Conservation (phyloP, 1,284 basidiomycete genomes). For the Paramarasmius palmivorus region DNA sequence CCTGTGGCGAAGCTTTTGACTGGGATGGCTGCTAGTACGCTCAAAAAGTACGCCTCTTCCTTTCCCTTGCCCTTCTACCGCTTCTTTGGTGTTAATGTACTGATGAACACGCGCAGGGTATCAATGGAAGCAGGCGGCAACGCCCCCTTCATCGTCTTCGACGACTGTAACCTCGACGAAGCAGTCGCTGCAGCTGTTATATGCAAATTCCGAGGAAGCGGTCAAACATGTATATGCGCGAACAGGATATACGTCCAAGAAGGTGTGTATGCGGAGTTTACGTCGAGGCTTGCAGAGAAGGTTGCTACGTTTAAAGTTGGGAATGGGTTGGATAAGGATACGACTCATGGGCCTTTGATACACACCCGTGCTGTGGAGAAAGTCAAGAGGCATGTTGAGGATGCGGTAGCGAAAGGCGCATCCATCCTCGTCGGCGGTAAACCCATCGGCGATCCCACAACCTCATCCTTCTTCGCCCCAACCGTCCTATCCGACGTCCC, state of each 20-base stretch:
- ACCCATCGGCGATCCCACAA: conserved; percentile 56
- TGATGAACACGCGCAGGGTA: conserved; percentile 53
- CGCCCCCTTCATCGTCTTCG: conserved; percentile 94
- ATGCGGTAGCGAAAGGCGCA: conserved; percentile 83
- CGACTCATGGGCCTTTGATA: conserved; percentile 94
- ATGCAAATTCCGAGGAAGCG: conserved; percentile 91
- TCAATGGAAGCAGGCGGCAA: conserved; percentile 91
- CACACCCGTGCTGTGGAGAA: conserved; percentile 87
- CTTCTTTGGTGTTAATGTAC: conserved; percentile 3
- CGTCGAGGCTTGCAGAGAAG: conserved; percentile 77
- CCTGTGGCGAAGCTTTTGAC: conserved; percentile 90
- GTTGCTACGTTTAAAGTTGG: conserved; percentile 93
- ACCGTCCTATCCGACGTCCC: conserved; percentile 92
- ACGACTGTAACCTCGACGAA: conserved; percentile 92
- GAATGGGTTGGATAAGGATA: conserved; percentile 80
- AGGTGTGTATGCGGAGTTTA: conserved; percentile 84
- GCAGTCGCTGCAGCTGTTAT: conserved; percentile 88
- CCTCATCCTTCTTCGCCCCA: conserved; percentile 82
- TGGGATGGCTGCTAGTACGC: conserved; percentile 77
- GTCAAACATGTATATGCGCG: conserved; percentile 90
- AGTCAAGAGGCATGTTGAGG: conserved; percentile 84
- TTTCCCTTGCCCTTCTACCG: conserved; percentile 10
- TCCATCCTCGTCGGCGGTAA: conserved; percentile 88
- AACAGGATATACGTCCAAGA: conserved; percentile 89
- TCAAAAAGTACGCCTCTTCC: conserved; percentile 95